phyloP scores from a whole-genome alignment of 768 basidiomycete species.

The Exsudoporus frostii region DNA sequence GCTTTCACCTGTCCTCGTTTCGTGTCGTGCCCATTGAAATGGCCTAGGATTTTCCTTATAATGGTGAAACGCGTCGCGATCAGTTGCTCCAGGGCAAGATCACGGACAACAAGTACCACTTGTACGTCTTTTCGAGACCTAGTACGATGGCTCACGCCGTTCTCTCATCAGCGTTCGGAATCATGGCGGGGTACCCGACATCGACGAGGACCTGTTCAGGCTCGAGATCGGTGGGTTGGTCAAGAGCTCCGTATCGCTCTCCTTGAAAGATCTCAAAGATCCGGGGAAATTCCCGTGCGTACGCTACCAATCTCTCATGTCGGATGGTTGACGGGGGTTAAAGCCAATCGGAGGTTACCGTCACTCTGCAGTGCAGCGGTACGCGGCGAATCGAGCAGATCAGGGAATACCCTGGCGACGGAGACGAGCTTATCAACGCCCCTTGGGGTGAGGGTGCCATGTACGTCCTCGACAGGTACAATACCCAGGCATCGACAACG shows the following conservation, averaged over 20 bases:
- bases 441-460: conserved; percentile 55
- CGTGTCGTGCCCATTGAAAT: background rate
- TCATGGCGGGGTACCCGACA: conserved; percentile 51
- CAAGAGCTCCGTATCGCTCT: conserved; percentile 41
- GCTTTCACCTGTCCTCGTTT: background rate
- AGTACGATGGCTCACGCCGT: too few species aligned
- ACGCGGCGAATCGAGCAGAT: conserved; percentile 54
- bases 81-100: conserved; percentile 44
- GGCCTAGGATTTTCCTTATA: conserved; percentile 49
- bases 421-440: conserved; percentile 51
- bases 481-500: conserved; percentile 25
- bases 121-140: conserved; percentile 41
- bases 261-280: conserved; percentile 48
- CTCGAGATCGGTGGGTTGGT: conserved; percentile 54
- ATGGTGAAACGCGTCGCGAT: conserved; percentile 47
- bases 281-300: conserved; percentile 45
- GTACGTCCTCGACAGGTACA: conserved; percentile 23
- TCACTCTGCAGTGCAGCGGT: conserved; percentile 55
- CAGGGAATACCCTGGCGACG: conserved; percentile 50
- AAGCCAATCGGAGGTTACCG: conserved; percentile 47
- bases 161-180: conserved; percentile 43
- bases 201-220: conserved; percentile 43
- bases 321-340: background rate
- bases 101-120: conserved; percentile 48
- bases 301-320: too few species aligned